These are phyloP conservation scores for Ophiostoma sp. DNA, from an alignment of 2,329 filamentous ascomycete species.

Conservation along the genomic window DNA sequence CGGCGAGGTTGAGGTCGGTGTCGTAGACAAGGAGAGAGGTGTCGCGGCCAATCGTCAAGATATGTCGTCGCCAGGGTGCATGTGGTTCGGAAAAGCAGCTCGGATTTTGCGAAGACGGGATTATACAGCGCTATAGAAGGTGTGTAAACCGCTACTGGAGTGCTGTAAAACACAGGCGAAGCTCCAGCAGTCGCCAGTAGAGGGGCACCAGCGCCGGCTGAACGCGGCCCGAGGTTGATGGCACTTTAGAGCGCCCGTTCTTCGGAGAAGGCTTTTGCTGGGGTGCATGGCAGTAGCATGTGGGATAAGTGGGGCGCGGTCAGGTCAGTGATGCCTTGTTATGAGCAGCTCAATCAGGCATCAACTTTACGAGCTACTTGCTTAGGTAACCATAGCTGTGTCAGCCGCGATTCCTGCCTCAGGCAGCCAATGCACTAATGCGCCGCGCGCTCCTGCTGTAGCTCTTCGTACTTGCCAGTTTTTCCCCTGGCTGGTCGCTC, in stretches of 20 bases:
- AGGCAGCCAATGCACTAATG: background rate
- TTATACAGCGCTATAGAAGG: background rate
- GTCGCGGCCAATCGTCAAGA: background rate
- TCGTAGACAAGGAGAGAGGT: background rate
- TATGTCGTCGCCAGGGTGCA: background rate
- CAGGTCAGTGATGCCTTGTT: background rate
- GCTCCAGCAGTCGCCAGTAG: background rate
- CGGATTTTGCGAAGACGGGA: constrained; percentile 18
- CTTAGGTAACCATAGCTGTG: background rate
- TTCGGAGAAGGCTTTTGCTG: constrained; percentile 16
- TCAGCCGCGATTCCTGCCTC: background rate
- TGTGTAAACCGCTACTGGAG: background rate
- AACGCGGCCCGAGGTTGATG: constrained; percentile 38
- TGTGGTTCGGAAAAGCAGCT: constrained; percentile 11
- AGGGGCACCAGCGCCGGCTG: constrained; percentile 30
- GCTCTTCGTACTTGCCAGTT: constrained; percentile 1
- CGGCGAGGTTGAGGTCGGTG: background rate
- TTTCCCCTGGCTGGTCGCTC: background rate
- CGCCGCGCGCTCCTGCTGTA: background rate
- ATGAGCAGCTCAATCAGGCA: background rate
- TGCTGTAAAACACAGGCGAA: background rate
- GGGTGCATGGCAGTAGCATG: constrained; percentile 9
- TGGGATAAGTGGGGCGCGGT: constrained; percentile 2
- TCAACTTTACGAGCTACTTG: background rate
- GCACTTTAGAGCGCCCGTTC: constrained; percentile 32